Conservation (phyloP, 1,139 yeast genomes). For the Geotrichum restrictum region DNA sequence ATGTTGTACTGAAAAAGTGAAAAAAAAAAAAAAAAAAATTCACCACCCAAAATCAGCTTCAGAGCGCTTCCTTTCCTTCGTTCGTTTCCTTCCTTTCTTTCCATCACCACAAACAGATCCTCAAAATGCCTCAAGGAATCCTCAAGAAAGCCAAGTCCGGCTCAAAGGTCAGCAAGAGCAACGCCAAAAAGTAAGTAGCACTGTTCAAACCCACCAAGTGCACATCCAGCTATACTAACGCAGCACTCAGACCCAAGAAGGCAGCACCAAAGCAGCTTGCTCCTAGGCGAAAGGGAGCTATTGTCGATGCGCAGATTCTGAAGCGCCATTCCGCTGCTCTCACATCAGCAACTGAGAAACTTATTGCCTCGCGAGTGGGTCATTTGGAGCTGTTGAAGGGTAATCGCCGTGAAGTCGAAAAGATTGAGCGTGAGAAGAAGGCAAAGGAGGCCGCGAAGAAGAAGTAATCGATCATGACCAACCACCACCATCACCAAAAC, state of each 20-base stretch:
- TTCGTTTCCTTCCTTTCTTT: too few relatives aligned
- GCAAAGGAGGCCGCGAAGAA: conserved; percentile 18
- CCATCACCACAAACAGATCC: too few relatives aligned
- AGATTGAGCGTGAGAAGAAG: conserved; percentile 38
- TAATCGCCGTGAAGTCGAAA: conserved; percentile 79
- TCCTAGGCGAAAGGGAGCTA: conserved; percentile 56
- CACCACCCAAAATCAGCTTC: too few relatives aligned
- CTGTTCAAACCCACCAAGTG: background rate
- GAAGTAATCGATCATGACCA: too few relatives aligned
- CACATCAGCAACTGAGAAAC: conserved; percentile 71
- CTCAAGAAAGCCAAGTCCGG: conserved; percentile 38
- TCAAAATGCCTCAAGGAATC: conserved; percentile 56
- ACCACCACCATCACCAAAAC: background rate
- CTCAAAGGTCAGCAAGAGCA: conserved; percentile 29
- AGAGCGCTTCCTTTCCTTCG: too few relatives aligned
- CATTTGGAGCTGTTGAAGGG: conserved; percentile 90
- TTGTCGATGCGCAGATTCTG: conserved; percentile 44
- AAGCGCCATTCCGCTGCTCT: conserved; percentile 66
- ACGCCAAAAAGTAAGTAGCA: conserved; percentile 18
- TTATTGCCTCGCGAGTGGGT: conserved; percentile 88
- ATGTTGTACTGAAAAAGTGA: too few relatives aligned
- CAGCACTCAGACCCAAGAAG: conserved; percentile 50
- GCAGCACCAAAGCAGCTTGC: conserved; percentile 74
- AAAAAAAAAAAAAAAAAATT: too few relatives aligned
- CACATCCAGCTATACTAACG: background rate